Base-by-base conservation (phyloP, 331 rosid genomes). In the Malus hybrid region DNA sequence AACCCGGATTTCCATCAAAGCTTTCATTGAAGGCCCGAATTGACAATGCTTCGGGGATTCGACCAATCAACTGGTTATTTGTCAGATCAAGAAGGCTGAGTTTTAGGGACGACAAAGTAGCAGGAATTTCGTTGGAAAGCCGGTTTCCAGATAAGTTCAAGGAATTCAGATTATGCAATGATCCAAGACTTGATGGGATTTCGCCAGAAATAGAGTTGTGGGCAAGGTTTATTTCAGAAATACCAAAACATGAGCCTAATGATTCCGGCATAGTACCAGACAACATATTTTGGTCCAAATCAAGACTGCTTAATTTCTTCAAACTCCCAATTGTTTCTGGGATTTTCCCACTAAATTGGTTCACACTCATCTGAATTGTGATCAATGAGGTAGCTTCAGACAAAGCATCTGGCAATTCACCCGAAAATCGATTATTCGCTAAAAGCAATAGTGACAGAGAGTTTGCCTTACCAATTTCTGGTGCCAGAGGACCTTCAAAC, bases 1-100 rank as follows among this genome's bases (percentile, higher is more conserved):
- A 82, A 73, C 92, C 88, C 62, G 99, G 46, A 39, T 39, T 39
- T 39, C 46, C 46, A 65, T 10, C 73, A 69, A 94, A 90, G 44
- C 96, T 91, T 56, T 80, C 93, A 69, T 57, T 77, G 63, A 86
- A 94, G 56, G 90, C 95, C 63, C 64, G 67, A 71, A 91, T 87
- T 50, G 92, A 87, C 1, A 91, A 80, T 26, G 89, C 79, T 0
- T 78, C 85, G 5, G 98, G 98, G 73, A 93, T 83, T 52, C 83
- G 82, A 52, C 98, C 98, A 53, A 42, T 64, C 71, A 93, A 77
- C 71, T 67, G 74, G 81, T 94, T 94, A 87, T 87, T 77, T 46
- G 97, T 86, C 61, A 94, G 85, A 76, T 94, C 96, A 62, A 94
- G 92, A 84, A 89, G 88, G 87, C 97, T 94, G 48, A 92, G 89